Evolutionary conservation across 495 filamentous ascomycete species (phyloP).

Genomic region (Terfezia boudieri): DNA sequence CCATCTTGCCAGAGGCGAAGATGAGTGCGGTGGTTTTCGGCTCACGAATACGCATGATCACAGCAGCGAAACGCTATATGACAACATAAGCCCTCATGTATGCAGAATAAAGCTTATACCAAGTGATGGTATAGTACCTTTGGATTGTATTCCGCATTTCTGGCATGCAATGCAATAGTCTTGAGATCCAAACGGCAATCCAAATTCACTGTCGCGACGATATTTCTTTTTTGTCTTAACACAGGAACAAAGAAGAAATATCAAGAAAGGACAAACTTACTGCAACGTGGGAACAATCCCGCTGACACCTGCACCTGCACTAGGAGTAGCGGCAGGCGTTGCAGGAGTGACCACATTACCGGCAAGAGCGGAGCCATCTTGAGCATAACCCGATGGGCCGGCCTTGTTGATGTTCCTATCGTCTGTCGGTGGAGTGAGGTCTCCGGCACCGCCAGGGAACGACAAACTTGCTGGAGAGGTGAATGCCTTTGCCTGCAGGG

Average conservation of each 20-base stretch:
- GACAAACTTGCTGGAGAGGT: slow-evolving; percentile 73
- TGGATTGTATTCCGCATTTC: slow-evolving; percentile 96
- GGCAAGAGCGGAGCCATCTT: slow-evolving; percentile 26
- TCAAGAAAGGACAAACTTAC: slow-evolving; percentile 43
- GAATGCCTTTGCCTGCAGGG: slow-evolving; percentile 76
- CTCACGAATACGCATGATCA: slow-evolving; percentile 99
- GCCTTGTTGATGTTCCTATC: slow-evolving; percentile 22
- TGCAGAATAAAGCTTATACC: slow-evolving; percentile 21
- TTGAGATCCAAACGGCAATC: slow-evolving; percentile 96
- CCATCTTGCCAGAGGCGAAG: slow-evolving; percentile 98
- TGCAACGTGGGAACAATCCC: slow-evolving; percentile 95
- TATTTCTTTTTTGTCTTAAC: slow-evolving; percentile 52
- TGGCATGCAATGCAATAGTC: slow-evolving; percentile 94
- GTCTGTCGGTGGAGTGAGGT: slow-evolving; percentile 54
- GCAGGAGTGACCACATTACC: slow-evolving; percentile 77
- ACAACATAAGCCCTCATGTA: slow-evolving; percentile 24
- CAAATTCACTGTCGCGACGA: slow-evolving; percentile 97
- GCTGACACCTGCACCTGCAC: slow-evolving; percentile 52
- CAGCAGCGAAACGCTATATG: slow-evolving; percentile 88
- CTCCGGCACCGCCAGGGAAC: slow-evolving; percentile 62
- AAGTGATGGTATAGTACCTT: slow-evolving; percentile 40
- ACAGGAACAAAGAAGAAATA: slow-evolving; percentile 3
- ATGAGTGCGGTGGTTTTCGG: slow-evolving; percentile 96
- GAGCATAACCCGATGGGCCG: slow-evolving; percentile 22
- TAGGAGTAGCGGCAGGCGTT: slow-evolving; percentile 85